Conservation (phyloP, 345 rosid species). For the Gossypium mustelinum region DNA sequence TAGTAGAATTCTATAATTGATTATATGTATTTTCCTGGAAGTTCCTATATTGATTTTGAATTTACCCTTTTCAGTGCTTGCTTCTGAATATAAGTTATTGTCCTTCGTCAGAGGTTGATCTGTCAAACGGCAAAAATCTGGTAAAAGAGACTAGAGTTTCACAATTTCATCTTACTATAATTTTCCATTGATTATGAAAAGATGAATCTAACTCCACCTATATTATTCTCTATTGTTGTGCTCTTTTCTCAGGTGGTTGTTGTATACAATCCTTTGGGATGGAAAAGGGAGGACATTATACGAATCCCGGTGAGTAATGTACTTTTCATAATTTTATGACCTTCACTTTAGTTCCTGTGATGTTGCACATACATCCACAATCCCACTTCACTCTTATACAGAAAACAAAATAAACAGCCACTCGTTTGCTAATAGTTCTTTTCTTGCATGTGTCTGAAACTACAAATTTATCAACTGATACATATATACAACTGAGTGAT, state of each 20-base stretch:
- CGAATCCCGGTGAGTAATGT: conserved; percentile 50
- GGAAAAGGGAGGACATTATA: conserved; percentile 57
- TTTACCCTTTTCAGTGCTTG: conserved; percentile 43
- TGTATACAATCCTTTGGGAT: conserved; percentile 60
- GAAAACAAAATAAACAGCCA: not conserved
- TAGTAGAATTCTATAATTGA: not conserved
- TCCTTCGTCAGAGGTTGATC: conserved; percentile 39
- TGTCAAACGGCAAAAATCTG: conserved; percentile 32
- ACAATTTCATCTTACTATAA: not conserved
- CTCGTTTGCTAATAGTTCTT: not conserved
- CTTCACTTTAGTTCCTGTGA: conserved; percentile 7
- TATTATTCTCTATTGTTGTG: not conserved
- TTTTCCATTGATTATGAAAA: conserved; percentile 9
- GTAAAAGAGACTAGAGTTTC: conserved; percentile 27
- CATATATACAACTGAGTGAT: not conserved
- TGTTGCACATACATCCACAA: not conserved
- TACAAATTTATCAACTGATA: not conserved
- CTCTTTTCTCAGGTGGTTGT: conserved; percentile 42
- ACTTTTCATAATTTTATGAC: not conserved
- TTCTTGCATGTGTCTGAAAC: not conserved
- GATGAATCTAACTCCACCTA: conserved; percentile 6
- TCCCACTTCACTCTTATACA: not conserved
- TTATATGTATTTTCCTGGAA: not conserved
- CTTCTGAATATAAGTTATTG: conserved; percentile 47
- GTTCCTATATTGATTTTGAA: not conserved